Evolutionary conservation across 768 basidiomycete genomes (phyloP).

Genomic region (Paxillus involutus): DNA sequence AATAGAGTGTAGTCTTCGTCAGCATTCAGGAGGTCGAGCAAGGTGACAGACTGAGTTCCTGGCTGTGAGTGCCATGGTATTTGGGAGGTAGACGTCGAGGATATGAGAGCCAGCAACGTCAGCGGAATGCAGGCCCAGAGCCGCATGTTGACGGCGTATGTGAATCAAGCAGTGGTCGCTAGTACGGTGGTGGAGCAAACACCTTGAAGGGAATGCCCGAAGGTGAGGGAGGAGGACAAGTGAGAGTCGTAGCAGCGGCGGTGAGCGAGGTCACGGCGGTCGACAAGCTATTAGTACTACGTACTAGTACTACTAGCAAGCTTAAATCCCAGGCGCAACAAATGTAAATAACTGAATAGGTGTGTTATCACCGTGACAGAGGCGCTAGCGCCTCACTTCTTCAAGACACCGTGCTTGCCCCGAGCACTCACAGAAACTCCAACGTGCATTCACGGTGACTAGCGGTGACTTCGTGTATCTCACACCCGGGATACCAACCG

Average conservation of each 20-base stretch:
- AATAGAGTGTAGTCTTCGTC: conserved; percentile 81
- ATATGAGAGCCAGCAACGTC: conserved; percentile 28
- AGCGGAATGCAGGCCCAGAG: conserved; percentile 34
- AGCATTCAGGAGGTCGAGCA: conserved; percentile 74
- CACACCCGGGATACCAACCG: too few relatives aligned
- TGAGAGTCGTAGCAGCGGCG: not conserved
- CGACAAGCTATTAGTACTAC: too few relatives aligned
- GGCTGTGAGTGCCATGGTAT: conserved; percentile 21
- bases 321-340: too few relatives aligned
- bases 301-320: too few relatives aligned
- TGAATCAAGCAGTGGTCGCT: not conserved
- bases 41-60: conserved; percentile 45
- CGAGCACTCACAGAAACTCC: too few relatives aligned
- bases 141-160: conserved; percentile 28
- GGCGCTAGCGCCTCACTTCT: too few relatives aligned
- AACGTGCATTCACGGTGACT: too few relatives aligned
- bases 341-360: too few relatives aligned
- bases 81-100: conserved; percentile 20
- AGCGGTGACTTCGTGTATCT: too few relatives aligned
- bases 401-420: too few relatives aligned
- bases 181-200: not conserved
- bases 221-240: not conserved
- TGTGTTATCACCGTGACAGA: too few relatives aligned
- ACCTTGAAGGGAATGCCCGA: not conserved
- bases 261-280: too few relatives aligned